Evolutionary conservation across 2,329 filamentous ascomycete genomes (phyloP), one percentile per base, ranked within the genome.

Genomic region (Alternaria arborescens): DNA sequence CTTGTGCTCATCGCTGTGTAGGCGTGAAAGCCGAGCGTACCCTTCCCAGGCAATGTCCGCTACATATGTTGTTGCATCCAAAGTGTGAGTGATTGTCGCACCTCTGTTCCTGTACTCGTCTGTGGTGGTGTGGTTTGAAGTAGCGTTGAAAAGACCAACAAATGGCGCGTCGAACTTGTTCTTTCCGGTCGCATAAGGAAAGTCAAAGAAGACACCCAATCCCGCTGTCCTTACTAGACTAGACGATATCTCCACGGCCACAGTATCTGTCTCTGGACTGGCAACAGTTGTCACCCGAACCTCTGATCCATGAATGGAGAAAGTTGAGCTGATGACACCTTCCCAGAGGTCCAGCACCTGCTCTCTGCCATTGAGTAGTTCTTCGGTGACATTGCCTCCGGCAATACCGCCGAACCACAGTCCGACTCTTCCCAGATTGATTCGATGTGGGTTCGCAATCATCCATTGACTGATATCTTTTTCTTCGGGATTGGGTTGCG

Each of bases 161-260:
- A 83, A 86, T 1, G 85, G 84, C 2, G 83, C 83, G 38, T 86
- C 83, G 57, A 86, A 86, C 64, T 86, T 86, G 64, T 84, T 82
- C 26, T 72, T 71, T 11, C 78, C 77, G 16, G 79, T 82, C 20
- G 83, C 77, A 54, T 83, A 82, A 3, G 85, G 84, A 55, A 84
- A 86, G 55, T 86, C 84, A 55, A 86, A 80, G 64, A 85, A 85
- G 6, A 86, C 68, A 0, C 82, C 80, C 8, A 86, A 67, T 5
- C 68, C 64, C 0, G 77, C 79, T 1, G 64, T 62, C 5, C 65
- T 69, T 8, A 86, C 63, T 3, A 85, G 70, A 0, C 75, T 67
- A 0, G 83, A 85, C 12, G 77, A 70, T 11, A 85, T 71, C 8
- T 76, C 68, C 24, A 85, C 74, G 1, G 79, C 82, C 16, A 85